Percentiles rank a stretch among this genome's conserved stretches.
Conservation (phyloP, 257 asterid species). For the Salvia miltiorrhiza region DNA sequence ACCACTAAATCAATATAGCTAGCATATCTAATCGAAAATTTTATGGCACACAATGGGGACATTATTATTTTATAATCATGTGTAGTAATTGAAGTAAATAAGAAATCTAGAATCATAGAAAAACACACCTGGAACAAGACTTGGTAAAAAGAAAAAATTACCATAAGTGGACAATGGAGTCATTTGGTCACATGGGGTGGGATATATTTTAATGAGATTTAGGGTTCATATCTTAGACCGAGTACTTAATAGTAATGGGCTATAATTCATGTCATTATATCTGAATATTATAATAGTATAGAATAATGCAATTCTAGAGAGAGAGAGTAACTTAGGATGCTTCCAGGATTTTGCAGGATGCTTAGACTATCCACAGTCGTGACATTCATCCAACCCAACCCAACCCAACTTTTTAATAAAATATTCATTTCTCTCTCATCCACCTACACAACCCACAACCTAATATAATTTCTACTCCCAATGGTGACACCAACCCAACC, state of each 20-base stretch:
- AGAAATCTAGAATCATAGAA: not conserved
- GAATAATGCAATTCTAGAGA: conserved; percentile 4
- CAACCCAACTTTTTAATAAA: too few species aligned
- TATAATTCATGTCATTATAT: conserved; percentile 2
- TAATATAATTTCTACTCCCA: too few species aligned
- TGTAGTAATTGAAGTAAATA: not conserved
- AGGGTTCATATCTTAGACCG: conserved; percentile 26
- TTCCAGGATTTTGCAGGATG: conserved; percentile 53
- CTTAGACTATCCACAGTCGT: too few species aligned
- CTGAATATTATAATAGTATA: conserved; percentile 20
- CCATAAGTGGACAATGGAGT: conserved; percentile 19
- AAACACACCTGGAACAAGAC: not conserved
- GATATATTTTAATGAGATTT: conserved; percentile 9
- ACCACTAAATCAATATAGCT: too few species aligned
- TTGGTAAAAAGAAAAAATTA: not conserved
- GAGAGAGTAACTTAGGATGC: conserved; percentile 44
- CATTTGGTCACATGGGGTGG: not conserved
- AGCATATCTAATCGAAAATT: too few species aligned
- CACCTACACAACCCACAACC: too few species aligned
- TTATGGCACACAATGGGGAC: too few species aligned
- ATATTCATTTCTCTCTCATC: too few species aligned
- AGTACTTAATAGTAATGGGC: conserved; percentile 11
- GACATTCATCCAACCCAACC: too few species aligned
- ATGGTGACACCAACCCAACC: too few species aligned
- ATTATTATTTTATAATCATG: not conserved